Percentiles rank a stretch among this genome's conserved stretches.
Conservation (phyloP, 179 eudicot genomes). For the Nepenthes alata region DNA sequence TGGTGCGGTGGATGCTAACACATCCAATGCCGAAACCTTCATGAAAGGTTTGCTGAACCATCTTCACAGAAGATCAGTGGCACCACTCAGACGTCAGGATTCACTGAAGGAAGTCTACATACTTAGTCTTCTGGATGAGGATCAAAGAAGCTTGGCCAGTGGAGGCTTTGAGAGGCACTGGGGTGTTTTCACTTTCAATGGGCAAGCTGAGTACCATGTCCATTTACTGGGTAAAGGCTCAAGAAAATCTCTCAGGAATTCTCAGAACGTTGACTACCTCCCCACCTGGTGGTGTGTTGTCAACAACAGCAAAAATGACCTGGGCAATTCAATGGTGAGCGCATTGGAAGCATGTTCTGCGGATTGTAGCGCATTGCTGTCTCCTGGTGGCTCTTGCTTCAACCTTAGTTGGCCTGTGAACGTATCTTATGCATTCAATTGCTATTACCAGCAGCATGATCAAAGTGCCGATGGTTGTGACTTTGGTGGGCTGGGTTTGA, state of each 20-base stretch:
- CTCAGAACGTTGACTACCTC: slow-evolving; percentile 63
- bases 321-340: slow-evolving; percentile 42
- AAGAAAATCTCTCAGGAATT: slow-evolving; percentile 37
- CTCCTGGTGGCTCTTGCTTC: slow-evolving; percentile 69
- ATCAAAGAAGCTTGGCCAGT: slow-evolving; percentile 38
- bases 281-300: slow-evolving; percentile 76
- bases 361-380: slow-evolving; percentile 57
- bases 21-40: slow-evolving; percentile 50
- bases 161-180: slow-evolving; percentile 75
- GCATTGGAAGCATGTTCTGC: slow-evolving; percentile 59
- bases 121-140: slow-evolving; percentile 68
- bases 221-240: slow-evolving; percentile 39
- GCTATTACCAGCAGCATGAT: slow-evolving; percentile 72
- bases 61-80: slow-evolving; percentile 42
- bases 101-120: slow-evolving; percentile 54
- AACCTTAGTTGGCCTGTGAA: slow-evolving; percentile 71
- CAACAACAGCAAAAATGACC: slow-evolving; percentile 43
- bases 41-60: slow-evolving; percentile 46
- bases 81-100: slow-evolving; percentile 49
- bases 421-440: slow-evolving; percentile 75
- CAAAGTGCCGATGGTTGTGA: slow-evolving; percentile 63
- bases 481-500: slow-evolving; percentile 76
- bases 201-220: slow-evolving; percentile 69
- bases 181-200: slow-evolving; percentile 85
- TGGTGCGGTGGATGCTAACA: slow-evolving; percentile 57